These are phyloP conservation scores for Mycena haematopus DNA, from an alignment of 768 basidiomycete species.

Conservation along the genomic window DNA sequence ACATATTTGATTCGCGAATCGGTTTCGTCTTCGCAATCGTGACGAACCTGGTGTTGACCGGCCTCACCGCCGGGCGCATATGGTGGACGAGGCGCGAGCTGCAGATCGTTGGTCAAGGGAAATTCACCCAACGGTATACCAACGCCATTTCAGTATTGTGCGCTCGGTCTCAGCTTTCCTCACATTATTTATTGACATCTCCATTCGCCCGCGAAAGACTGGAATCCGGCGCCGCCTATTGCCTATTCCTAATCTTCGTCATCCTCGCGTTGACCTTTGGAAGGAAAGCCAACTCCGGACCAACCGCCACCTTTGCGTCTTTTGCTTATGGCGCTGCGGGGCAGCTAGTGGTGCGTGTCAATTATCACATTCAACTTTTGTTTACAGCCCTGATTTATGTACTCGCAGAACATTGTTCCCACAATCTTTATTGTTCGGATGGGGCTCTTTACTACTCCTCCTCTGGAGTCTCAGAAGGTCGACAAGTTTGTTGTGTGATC, in stretches of 20 bases:
- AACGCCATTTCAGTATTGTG: constrained; percentile 5
- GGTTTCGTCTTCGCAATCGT: constrained; percentile 6
- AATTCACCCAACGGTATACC: constrained; percentile 2
- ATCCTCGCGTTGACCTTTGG: constrained; percentile 5
- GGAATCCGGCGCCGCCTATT: constrained; percentile 16
- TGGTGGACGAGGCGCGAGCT: constrained; percentile 15
- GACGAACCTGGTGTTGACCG: constrained; percentile 14
- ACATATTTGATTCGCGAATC: constrained; percentile 1
- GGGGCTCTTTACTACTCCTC: constrained; percentile 3
- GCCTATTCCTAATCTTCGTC: not conserved
- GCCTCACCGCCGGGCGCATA: constrained; percentile 15
- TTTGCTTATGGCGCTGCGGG: not conserved
- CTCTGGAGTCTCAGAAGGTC: too few relatives aligned
- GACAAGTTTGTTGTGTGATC: too few relatives aligned
- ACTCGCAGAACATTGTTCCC: constrained; percentile 13
- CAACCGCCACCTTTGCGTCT: not conserved
- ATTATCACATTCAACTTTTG: too few relatives aligned
- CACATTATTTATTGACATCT: not conserved
- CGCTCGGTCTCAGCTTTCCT: not conserved
- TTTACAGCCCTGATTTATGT: not conserved
- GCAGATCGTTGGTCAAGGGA: constrained; percentile 1
- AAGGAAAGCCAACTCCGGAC: not conserved
- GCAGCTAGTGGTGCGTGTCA: constrained; percentile 9
- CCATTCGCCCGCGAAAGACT: not conserved
- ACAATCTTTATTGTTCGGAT: constrained; percentile 10